Percentiles rank a stretch among this genome's conserved stretches.
These are phyloP conservation scores for Ammopiptanthus mongolicus DNA, from an alignment of 306 rosid species.

Conservation along the genomic window DNA sequence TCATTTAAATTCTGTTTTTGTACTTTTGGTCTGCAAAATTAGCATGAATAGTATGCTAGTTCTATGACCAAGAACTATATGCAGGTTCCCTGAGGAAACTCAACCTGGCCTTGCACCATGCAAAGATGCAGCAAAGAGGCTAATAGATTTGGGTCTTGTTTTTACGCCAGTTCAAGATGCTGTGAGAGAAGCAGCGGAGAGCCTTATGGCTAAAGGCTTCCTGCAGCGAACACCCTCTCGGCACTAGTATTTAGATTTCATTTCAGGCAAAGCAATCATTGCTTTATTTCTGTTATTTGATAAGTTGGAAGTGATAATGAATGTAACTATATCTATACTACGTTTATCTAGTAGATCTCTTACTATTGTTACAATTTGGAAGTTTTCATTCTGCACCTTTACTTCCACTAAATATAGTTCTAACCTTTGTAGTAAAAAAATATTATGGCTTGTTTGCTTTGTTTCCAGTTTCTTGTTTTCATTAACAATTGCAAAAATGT, in stretches of 20 bases:
- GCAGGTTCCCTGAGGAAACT: conserved; percentile 68
- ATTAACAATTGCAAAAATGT: no score
- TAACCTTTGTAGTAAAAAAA: background rate
- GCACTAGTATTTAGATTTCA: background rate
- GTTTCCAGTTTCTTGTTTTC: no score
- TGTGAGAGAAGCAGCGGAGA: conserved; percentile 58
- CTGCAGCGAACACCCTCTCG: conserved; percentile 24
- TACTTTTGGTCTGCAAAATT: background rate
- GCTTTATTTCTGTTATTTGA: background rate
- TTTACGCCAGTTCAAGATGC: conserved; percentile 75
- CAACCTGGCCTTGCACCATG: conserved; percentile 65
- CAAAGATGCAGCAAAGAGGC: conserved; percentile 66
- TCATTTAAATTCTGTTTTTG: conserved; percentile 1
- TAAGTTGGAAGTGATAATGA: conserved; percentile 17
- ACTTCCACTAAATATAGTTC: background rate
- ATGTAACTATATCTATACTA: conserved; percentile 12
- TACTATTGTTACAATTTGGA: background rate
- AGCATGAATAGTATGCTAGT: background rate
- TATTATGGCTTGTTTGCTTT: no score
- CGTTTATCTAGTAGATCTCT: background rate
- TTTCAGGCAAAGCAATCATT: background rate
- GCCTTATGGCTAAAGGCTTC: conserved; percentile 62
- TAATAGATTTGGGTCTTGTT: conserved; percentile 60
- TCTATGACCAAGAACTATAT: conserved; percentile 17
- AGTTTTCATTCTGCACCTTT: no score